Percentiles rank a stretch among this genome's conserved stretches.
Conservation (phyloP, 371 early-diverging fungal species). For the Blakeslea trispora region DNA sequence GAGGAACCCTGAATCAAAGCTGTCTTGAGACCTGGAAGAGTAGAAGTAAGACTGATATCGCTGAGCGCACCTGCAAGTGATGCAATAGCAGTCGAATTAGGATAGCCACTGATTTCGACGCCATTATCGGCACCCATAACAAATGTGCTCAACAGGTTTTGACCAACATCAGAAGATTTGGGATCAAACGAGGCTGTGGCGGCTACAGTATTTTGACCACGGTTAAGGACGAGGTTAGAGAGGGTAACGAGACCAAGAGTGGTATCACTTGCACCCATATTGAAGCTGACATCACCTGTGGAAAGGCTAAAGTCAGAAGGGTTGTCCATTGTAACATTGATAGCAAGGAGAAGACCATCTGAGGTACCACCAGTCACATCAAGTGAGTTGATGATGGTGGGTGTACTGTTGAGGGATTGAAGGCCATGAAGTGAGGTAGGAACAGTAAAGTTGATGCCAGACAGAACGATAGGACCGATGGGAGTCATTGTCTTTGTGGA, state of each 20-base stretch:
- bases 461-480: constrained; percentile 57
- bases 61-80: constrained; percentile 50
- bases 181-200: constrained; percentile 55
- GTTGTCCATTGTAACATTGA: constrained; percentile 59
- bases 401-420: constrained; percentile 61
- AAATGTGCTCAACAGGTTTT: constrained; percentile 54
- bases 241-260: constrained; percentile 54
- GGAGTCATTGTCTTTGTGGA: constrained; percentile 59
- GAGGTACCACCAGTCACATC: constrained; percentile 60
- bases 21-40: constrained; percentile 56
- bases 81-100: constrained; percentile 47
- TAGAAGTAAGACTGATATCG: constrained; percentile 45
- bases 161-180: constrained; percentile 48
- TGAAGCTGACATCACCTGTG: constrained; percentile 55
- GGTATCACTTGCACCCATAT: constrained; percentile 41
- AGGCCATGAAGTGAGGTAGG: constrained; percentile 57
- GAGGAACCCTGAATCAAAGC: constrained; percentile 51
- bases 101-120: constrained; percentile 50
- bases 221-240: constrained; percentile 46
- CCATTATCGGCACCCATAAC: constrained; percentile 54
- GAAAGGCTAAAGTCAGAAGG: constrained; percentile 61
- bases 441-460: constrained; percentile 60
- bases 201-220: constrained; percentile 49
- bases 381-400: constrained; percentile 58
- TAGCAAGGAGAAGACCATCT: constrained; percentile 50